Base-by-base conservation (phyloP, 2,329 filamentous ascomycete genomes). In the Didymella lethalis region DNA sequence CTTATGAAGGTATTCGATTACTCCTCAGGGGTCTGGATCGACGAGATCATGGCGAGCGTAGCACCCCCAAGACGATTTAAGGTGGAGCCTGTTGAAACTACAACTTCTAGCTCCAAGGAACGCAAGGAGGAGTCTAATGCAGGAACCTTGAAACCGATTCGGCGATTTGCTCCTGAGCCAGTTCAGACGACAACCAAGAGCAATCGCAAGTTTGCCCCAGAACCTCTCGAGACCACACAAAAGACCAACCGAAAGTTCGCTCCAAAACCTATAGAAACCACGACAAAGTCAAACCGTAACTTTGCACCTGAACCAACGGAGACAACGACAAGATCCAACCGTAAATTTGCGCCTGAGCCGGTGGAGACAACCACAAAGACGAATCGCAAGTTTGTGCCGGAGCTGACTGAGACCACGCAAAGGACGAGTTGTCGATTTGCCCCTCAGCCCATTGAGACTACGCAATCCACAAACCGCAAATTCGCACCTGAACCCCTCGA, bases 151-250 rank as follows among this genome's bases (percentile, higher is more conserved):
- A 72, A 68, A 43, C 64, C 63, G n/a, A n/a, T 55, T 32, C 69
- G 74, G 43, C 86, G 86, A 67, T 91, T 91, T 78, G 83, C 82
- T 45, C 89, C 89, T 32, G 84, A 90, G 55, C 89, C 89, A 18
- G 86, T 93, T 64, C 90, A 93, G 76, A 92, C 90, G 11, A 89
- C 85, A 1, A 61, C 53, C 36, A 68, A 59, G 36, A 85, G 84
- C 31, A 85, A 84, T 31, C 70, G 74, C 47, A 86, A 86, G 67
- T 91, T 91, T 78, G 83, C 82, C 40, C 89, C 89, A 31, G 84
- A 90, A 56, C 89, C 89, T n/a, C 86, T 93, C 64, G 90, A 93
- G 76, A 92, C 89, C 11, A 89, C 85, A 2, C 58, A 57, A 48
- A 68, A 58, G 41, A 85, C 84, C 32, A 85, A 84, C 31, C 70